Evolutionary conservation across 345 rosid species (phyloP), one percentile per base, ranked within the genome.

Genomic region (Citrus reticulata): DNA sequence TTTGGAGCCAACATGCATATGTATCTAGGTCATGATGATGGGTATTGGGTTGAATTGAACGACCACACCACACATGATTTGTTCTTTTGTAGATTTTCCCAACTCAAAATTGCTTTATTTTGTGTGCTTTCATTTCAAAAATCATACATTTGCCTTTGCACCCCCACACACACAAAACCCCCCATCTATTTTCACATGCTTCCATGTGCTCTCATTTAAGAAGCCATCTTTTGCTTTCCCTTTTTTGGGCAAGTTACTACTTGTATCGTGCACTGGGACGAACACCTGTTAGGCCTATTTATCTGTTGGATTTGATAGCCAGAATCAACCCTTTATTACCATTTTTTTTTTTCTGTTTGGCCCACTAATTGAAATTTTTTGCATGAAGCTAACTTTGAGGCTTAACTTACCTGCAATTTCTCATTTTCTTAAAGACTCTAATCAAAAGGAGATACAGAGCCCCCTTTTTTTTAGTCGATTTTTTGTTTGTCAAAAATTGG

Each of bases 191-290:
- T 68, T 76, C 88, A 82, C 88, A 74, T 85, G 88, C 84, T 61
- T 65, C 87, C 90, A 88, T 88, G 90, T 86, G 87, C 87, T 76
- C 79, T 79, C 79, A 79, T 84, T 85, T 58, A 84, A 79, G 70
- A 78, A 76, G 57, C 42, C 68, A 25, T 62, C 62, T 22, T 32
- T 39, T 19, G 4, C 62, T 19, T 51, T 19, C 19, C 8, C 19
- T 24, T 69, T 37, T 27, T 58, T 1, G 2, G 22, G 27, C 30
- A 11, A 49, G 14, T 49, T 65, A 32, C 49, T 25, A 22, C 5
- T 63, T 46, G 61, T 6, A 17, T 35, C 77, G 61, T 74, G 54
- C 24, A 32, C 13, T 13, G 11, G 6, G 29, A 30, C 55, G 13
- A 8, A 24, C 24, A 70, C 13, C 30, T 30, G 25, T 29, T 16